Evolutionary conservation across 1,284 basidiomycete genomes (phyloP), one percentile per base, ranked within the genome.

Genomic region (Boletus holoroseus): DNA sequence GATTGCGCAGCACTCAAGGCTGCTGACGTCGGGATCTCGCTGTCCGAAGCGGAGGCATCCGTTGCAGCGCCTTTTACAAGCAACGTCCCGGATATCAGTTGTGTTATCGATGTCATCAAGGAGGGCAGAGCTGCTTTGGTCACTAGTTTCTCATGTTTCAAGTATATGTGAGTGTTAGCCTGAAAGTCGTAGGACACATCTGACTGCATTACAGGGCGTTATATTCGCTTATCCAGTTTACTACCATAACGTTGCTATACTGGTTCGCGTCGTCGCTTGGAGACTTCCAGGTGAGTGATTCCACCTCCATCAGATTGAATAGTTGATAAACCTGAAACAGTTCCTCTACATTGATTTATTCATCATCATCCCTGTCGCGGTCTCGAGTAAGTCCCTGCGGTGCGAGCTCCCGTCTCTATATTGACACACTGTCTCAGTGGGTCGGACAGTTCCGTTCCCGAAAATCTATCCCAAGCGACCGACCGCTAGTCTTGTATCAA

Each of bases 51-150:
- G 0, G 96, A 99, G 70, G 96, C 96, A 2, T 95, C 91, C 13
- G 95, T 99, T n/a, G 96, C 96, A 3, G 96, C 96, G 9, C 96
- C 96, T 1, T 99, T 99, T 70, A 99, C 96, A 4, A 90, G 89
- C 55, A 87, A 85, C 39, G 91, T 85, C 1, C 91, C 95, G 6
- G 96, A 99, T 70, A 97, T 99, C 61, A 83, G 88, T 22, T 99
- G 96, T 66, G 92, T 98, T 40, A 80, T 98, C 42, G 94, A 99
- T 61, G 88, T 99, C 49, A 96, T 99, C 73, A 91, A 87, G 61
- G 94, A 98, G 67, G 96, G 96, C 1, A 77, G 96, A 40, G 92
- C 93, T 6, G 94, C 96, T 3, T 74, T 99, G 47, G 95, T 97
- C 47, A 99, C 95, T 2, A 94, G 91, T 63, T 99, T 99, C 71